Evolutionary conservation across 805 yeast species (phyloP).

Genomic region (Candida berthetii): DNA sequence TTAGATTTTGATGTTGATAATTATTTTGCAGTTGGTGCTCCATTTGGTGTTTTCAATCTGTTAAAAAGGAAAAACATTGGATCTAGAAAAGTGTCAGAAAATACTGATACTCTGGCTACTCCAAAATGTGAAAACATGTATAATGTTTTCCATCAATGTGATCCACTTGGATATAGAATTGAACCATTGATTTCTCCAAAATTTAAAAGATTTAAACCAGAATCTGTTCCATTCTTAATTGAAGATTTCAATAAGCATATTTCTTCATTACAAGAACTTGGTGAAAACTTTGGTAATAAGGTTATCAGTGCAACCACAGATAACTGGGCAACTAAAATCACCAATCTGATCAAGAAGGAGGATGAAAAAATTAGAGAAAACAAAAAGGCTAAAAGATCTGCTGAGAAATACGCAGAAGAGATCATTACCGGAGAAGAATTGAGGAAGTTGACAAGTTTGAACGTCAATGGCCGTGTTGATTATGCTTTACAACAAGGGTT

Average conservation of each 20-base stretch:
- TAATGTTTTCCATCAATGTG: conserved; percentile 86
- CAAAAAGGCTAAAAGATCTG: background rate
- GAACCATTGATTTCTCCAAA: conserved; percentile 69
- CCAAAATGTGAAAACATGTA: conserved; percentile 66
- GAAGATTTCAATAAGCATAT: conserved; percentile 31
- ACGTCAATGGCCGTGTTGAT: conserved; percentile 76
- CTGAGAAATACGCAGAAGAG: background rate
- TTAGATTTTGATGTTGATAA: conserved; percentile 70
- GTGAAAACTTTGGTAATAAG: conserved; percentile 4
- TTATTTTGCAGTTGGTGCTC: conserved; percentile 82
- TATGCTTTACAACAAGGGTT: conserved; percentile 73
- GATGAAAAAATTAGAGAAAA: background rate
- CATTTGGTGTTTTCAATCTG: conserved; percentile 80
- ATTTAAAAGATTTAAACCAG: conserved; percentile 47
- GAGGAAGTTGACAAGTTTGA: conserved; percentile 27
- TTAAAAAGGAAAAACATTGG: conserved; percentile 59
- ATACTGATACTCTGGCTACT: conserved; percentile 8
- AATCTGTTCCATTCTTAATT: conserved; percentile 45
- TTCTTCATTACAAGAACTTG: conserved; percentile 33
- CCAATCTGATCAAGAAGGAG: background rate
- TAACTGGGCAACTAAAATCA: conserved; percentile 5
- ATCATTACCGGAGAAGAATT: background rate
- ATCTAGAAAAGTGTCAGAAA: conserved; percentile 24
- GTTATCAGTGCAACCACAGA: conserved; percentile 8
- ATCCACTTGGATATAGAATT: conserved; percentile 83